These are phyloP conservation scores for Gigaspora rosea DNA, from an alignment of 192 early-diverging fungal species.

Conservation along the genomic window DNA sequence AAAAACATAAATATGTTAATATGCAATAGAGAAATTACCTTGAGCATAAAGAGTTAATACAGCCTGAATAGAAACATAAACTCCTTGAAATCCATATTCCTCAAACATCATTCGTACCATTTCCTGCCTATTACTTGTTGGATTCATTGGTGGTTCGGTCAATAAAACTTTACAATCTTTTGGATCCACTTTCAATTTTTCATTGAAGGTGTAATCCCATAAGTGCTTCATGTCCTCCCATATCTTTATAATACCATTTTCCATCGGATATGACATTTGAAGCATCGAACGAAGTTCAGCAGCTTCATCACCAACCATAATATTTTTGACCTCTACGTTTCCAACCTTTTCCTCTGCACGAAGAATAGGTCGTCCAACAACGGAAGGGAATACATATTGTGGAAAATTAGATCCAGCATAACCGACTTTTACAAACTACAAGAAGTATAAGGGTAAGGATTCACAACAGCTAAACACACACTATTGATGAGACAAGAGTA, in stretches of 20 bases:
- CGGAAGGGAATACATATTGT: conserved; percentile 90
- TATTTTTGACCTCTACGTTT: conserved; percentile 84
- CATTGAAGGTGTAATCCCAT: conserved; percentile 97
- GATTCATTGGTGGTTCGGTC: conserved; percentile 97
- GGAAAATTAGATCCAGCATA: conserved; percentile 97
- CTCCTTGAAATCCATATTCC: conserved; percentile 89
- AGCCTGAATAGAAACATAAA: conserved; percentile 96
- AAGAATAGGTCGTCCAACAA: conserved; percentile 97
- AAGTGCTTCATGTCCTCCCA: conserved; percentile 98
- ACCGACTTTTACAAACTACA: conserved; percentile 95
- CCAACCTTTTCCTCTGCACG: conserved; percentile 90
- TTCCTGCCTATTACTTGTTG: conserved; percentile 84
- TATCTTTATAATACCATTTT: conserved; percentile 96
- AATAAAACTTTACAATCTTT: conserved; percentile 90
- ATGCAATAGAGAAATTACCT: conserved; percentile 53
- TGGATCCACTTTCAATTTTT: conserved; percentile 89
- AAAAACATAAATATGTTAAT: conserved; percentile 7
- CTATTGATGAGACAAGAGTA: background rate
- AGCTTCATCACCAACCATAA: conserved; percentile 98
- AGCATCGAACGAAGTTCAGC: conserved; percentile 82
- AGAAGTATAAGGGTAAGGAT: background rate
- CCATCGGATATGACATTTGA: conserved; percentile 98
- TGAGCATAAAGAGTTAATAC: conserved; percentile 98
- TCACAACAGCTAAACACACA: background rate
- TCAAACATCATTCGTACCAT: conserved; percentile 98